Evolutionary conservation across 1,139 yeast genomes (phyloP).

Genomic region (Geotrichum klebahnii): DNA sequence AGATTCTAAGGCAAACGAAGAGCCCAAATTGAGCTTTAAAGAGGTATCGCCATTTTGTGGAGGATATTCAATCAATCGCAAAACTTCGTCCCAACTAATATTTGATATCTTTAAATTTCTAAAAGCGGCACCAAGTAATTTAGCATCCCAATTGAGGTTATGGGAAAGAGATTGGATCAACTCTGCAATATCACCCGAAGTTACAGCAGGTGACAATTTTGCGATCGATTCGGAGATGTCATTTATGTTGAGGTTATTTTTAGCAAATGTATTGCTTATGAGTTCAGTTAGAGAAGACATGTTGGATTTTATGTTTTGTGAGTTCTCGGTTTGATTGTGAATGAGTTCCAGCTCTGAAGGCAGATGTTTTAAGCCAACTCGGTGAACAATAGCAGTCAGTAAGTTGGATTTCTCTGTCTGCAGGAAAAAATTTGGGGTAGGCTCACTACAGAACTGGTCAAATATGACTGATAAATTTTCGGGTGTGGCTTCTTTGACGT

Average conservation of each 20-base stretch:
- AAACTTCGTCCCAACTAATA: conserved; percentile 19
- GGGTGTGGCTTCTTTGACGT: not conserved
- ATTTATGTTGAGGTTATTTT: not conserved
- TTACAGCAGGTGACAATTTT: conserved; percentile 9
- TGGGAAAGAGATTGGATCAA: conserved; percentile 18
- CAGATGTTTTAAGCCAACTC: conserved; percentile 6
- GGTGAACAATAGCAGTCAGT: conserved; percentile 12
- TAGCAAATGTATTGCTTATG: conserved; percentile 8
- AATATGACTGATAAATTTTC: conserved; percentile 1
- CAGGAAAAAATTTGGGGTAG: not conserved
- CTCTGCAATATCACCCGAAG: conserved; percentile 20
- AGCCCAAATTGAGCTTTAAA: conserved; percentile 9
- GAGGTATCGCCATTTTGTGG: conserved; percentile 5
- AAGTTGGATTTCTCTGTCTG: not conserved
- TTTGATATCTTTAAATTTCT: conserved; percentile 7
- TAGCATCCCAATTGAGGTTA: conserved; percentile 20
- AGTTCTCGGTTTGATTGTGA: not conserved
- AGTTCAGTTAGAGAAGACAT: conserved; percentile 16
- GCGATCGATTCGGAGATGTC: conserved; percentile 12
- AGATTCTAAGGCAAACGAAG: conserved; percentile 8
- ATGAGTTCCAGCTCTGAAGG: conserved; percentile 14
- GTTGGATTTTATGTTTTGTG: not conserved
- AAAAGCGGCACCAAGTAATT: conserved; percentile 17
- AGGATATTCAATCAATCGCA: conserved; percentile 6
- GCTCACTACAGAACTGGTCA: not conserved